These are phyloP conservation scores for Leccinum sublutescens DNA, from an alignment of 768 basidiomycete species.

Conservation along the genomic window DNA sequence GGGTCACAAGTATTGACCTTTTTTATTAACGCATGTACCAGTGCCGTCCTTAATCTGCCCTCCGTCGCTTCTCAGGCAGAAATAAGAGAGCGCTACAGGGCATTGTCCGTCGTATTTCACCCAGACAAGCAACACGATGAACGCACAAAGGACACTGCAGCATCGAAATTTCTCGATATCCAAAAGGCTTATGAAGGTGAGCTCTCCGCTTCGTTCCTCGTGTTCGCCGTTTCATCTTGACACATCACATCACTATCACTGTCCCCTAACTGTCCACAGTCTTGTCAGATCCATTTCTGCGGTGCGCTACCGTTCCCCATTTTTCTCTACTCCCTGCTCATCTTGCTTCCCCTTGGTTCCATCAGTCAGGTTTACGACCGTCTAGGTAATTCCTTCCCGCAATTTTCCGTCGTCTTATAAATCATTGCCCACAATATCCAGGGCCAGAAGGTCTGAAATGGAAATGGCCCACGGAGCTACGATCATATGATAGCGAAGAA, in stretches of 20 bases:
- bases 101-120: constrained; percentile 76
- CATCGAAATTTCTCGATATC: constrained; percentile 67
- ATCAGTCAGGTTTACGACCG: constrained; percentile 71
- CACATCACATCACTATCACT: neutral
- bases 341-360: constrained; percentile 8
- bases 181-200: constrained; percentile 82
- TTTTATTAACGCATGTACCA: neutral
- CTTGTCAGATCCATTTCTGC: constrained; percentile 67
- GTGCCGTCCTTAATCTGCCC: constrained; percentile 71
- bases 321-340: constrained; percentile 6
- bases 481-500: constrained; percentile 46
- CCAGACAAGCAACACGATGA: constrained; percentile 79
- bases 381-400: constrained; percentile 46
- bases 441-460: constrained; percentile 40
- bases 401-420: constrained; percentile 13
- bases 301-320: constrained; percentile 40
- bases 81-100: constrained; percentile 70
- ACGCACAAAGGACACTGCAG: constrained; percentile 54
- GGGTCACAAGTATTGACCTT: neutral
- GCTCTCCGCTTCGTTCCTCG: constrained; percentile 6
- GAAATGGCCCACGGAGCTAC: constrained; percentile 45
- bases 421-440: constrained; percentile 13
- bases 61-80: constrained; percentile 61
- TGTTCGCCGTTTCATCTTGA: neutral
- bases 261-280: constrained; percentile 40